Evolutionary conservation across 1,284 basidiomycete species (phyloP), one percentile per base, ranked within the genome.

Genomic region (Marasmius sp.): DNA sequence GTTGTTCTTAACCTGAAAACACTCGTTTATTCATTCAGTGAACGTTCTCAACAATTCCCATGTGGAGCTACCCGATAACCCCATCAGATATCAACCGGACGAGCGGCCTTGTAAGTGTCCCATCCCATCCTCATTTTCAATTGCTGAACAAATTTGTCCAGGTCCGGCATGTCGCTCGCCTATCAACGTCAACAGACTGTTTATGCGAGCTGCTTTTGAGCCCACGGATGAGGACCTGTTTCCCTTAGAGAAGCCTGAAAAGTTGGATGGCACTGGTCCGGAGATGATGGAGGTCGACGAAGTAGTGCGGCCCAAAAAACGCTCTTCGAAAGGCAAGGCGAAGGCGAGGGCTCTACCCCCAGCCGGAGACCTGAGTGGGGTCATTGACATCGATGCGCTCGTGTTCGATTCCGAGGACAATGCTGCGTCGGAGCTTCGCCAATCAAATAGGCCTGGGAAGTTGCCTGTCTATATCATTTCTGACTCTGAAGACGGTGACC

Each of bases 151-250:
- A 33, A n/a, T 16, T 18, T 51, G 22, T 54, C 11, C 60, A 82
- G 81, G 83, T 66, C 85, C 85, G 34, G 66, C 73, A 12, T 87
- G 85, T 66, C 83, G 84, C 47, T 65, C 73, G 7, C 66, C 78
- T 7, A 75, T 86, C 37, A 74, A 65, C 49, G 64, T 68, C 16
- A 73, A 79, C 12, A 78, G 74, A 60, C 54, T 86, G 0, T 87
- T 86, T 69, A 66, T 72, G 10, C 77, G 79, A 1, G 64, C 69
- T 3, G 81, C 81, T 0, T 87, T 87, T 66, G 79, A 85, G 63
- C 82, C 83, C 6, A 74, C 75, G 4, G 79, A 82, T 37, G 74
- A 71, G 7, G 82, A 85, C 18, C 70, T 84, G 9, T 61, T 67
- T 6, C 66, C 59, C 34, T 70, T 64, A 43, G 60, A 41, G 20